Evolutionary conservation across 306 rosid species (phyloP), one percentile per base, ranked within the genome.

Genomic region (Begonia peltatifolia): DNA sequence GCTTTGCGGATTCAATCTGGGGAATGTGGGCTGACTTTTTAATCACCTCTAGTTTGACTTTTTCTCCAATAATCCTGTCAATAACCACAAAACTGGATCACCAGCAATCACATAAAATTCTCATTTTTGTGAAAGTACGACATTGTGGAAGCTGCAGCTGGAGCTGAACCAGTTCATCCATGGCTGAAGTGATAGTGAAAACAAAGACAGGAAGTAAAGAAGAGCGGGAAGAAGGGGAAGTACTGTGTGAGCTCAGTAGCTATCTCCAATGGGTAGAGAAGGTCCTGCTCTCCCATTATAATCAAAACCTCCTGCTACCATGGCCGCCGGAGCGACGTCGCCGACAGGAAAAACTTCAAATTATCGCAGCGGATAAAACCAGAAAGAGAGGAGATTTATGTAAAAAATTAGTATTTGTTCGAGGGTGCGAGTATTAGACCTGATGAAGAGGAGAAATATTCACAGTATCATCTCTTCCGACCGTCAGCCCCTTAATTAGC

Each of bases 281-380:
- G 61, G 61, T 90, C 97, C 15, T 66, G 69, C 11, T 85, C 87
- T 36, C 97, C 97, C 97, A 95, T 85, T 17, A 90, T 16, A 23
- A 85, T 56, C 62, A 90, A 68, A 46, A 83, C 95, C 67, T 85
- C 95, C 95, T 85, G 68, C 10, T 9, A 30, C 38, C 23, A 20
- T 20, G 38, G 38, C 38, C 8, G 38, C 38, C 38, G 38, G 38
- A 30, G 38, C 1, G 6, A 30, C 38, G 38, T 30, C 9, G 38
- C 38, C 38, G 38, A 30, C 38, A 1, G 38, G 8, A 30, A 30
- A 30, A 30, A 30, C 7, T 5, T 30, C 38, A 30, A 30, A 7
- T 30, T 30, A 30, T 30, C 38, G 7, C 38, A 7, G 38, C 38
- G 38, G 38, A 30, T 2, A 5, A 30, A 30, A 20, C 1, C 23